Conservation (phyloP, 371 early-diverging fungal species). For the Blakeslea trispora region DNA sequence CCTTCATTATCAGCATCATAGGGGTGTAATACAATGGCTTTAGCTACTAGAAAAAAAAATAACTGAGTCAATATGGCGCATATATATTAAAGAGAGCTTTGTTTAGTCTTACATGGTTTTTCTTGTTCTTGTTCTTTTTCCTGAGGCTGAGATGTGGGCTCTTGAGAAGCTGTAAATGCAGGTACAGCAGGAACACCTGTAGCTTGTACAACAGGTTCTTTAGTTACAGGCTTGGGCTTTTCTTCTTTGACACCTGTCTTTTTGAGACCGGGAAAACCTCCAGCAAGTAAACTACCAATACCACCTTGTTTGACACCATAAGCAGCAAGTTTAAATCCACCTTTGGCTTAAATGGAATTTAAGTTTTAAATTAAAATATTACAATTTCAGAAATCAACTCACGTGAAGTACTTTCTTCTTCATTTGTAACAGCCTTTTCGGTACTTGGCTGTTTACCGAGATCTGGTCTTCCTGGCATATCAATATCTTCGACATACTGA, state of each 20-base stretch:
- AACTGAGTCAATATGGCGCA: background rate
- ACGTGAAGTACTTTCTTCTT: constrained; percentile 27
- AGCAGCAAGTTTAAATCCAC: constrained; percentile 64
- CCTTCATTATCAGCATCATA: constrained; percentile 62
- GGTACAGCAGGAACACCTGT: constrained; percentile 14
- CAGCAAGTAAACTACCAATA: constrained; percentile 77
- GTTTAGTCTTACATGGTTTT: constrained; percentile 10
- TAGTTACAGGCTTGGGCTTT: constrained; percentile 4
- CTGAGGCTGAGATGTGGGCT: constrained; percentile 13
- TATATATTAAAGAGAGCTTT: too few relatives aligned
- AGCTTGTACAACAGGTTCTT: background rate
- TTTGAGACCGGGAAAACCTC: constrained; percentile 41
- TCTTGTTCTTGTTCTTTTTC: background rate
- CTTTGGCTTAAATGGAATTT: constrained; percentile 19
- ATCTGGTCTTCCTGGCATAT: constrained; percentile 53
- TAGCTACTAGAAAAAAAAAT: constrained; percentile 21
- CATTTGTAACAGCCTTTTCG: constrained; percentile 18
- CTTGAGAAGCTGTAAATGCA: constrained; percentile 12
- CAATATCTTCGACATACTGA: constrained; percentile 40
- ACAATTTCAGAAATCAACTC: constrained; percentile 2
- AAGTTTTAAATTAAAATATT: background rate
- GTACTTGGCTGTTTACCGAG: constrained; percentile 24
- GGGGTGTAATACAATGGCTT: constrained; percentile 59
- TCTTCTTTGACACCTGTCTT: constrained; percentile 23
- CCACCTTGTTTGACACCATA: constrained; percentile 86